Evolutionary conservation across 805 yeast species (phyloP).

Genomic region (Pichia exigua): DNA sequence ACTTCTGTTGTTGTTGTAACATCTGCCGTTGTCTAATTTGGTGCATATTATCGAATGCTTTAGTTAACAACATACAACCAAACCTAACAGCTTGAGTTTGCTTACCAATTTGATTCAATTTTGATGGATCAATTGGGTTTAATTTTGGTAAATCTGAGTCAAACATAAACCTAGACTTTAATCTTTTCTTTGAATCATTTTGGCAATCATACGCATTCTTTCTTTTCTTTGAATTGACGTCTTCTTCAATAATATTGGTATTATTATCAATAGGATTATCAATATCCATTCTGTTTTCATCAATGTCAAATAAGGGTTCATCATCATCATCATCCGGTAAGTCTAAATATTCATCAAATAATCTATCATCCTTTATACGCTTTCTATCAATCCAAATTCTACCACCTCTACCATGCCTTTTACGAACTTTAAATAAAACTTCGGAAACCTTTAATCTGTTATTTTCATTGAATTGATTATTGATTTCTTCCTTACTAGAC

Average conservation of each 20-base stretch:
- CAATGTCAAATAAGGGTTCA: conserved; percentile 7
- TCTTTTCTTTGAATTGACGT: conserved; percentile 12
- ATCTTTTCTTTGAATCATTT: conserved; percentile 29
- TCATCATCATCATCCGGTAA: conserved; percentile 26
- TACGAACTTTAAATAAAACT: conserved; percentile 56
- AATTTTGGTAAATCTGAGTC: conserved; percentile 36
- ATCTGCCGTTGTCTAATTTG: conserved; percentile 62
- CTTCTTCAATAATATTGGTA: conserved; percentile 1
- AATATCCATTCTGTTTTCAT: conserved; percentile 38
- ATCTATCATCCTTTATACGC: conserved; percentile 31
- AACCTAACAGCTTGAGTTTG: conserved; percentile 86
- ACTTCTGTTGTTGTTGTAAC: conserved; percentile 24
- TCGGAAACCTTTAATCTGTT: conserved; percentile 32
- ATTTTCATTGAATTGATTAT: conserved; percentile 10
- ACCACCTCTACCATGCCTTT: conserved; percentile 67
- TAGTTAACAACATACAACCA: conserved; percentile 84
- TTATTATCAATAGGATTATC: conserved; percentile 4
- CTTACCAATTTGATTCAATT: conserved; percentile 70
- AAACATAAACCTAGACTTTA: conserved; percentile 43
- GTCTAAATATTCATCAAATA: conserved; percentile 33
- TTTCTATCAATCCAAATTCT: conserved; percentile 66
- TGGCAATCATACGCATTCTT: conserved; percentile 30
- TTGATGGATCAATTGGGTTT: conserved; percentile 72
- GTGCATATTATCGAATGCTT: conserved; percentile 81
- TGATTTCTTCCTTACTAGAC: conserved; percentile 12